Base-by-base conservation (phyloP, 306 rosid genomes). In the Abrus pulchellus region DNA sequence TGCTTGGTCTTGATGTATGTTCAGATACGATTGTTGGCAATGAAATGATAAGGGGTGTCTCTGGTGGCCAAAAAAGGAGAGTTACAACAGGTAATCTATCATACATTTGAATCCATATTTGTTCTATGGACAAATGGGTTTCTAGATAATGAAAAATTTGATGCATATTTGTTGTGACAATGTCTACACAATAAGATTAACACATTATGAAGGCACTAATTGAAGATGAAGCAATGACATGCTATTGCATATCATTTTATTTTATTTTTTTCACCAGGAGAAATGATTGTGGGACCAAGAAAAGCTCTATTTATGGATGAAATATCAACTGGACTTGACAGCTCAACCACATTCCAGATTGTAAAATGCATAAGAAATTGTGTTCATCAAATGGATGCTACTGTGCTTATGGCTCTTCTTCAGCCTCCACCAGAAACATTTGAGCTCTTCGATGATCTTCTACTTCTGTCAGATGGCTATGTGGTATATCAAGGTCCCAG, bases 361-460 rank as follows among this genome's bases (percentile, higher is more conserved):
- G 94, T 94, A 13, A 94, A 92, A 85, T 94, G 97, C 78, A 5
- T 83, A 12, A 71, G 90, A 75, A 89, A 94, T 70, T 92, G 92
- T 83, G 97, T 91, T 82, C 98, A 92, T 89, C 85, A 83, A 68
- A 92, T 91, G 97, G 92, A 91, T 14, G 98, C 90, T 20, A 94
- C 98, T 0, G 88, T 94, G 3, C 72, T 94, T 2, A 75, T 94
- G 89, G 92, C 97, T 79, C 97, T 94, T 40, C 94, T 94, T 85
- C 98, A 94, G 85, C 98, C 98, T 53, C 94, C 98, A 12, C 98
- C 98, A 0, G 97, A 92, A 85, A 94, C 94, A 80, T 94, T 90
- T 82, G 97, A 94, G 6, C 85, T 90, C 71, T 94, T 94, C 79
- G 97, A 94, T 86, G 98, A 94, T 86, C 73, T 94, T 53, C 40